A percentile compares a stretch with the other conserved stretches of the same genome.
phyloP scores from a whole-genome alignment of 768 basidiomycete species.

The Mycena amicta region DNA sequence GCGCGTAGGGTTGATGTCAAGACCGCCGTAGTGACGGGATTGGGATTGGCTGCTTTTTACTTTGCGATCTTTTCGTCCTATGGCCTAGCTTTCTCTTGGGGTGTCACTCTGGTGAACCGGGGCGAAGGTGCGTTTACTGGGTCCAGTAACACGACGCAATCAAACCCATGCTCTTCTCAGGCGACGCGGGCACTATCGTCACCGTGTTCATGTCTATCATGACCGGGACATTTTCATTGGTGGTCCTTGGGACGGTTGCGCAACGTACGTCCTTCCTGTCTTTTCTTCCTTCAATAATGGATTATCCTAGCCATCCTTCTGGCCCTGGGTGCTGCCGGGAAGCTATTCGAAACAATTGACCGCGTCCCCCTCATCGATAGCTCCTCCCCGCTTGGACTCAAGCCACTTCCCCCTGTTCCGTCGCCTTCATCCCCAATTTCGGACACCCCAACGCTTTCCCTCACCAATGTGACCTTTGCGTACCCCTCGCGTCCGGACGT shows the following conservation, averaged over 20 bases:
- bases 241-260: slow-evolving; percentile 81
- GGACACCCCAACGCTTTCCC: slow-evolving; percentile 50
- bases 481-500: slow-evolving; percentile 83
- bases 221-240: slow-evolving; percentile 89
- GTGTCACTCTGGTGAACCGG: slow-evolving; percentile 77
- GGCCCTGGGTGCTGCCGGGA: slow-evolving; percentile 82
- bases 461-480: slow-evolving; percentile 75
- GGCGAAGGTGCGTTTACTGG: slow-evolving; percentile 33
- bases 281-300: background rate
- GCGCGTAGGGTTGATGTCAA: slow-evolving; percentile 58
- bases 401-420: slow-evolving; percentile 61
- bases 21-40: slow-evolving; percentile 57
- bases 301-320: slow-evolving; percentile 61
- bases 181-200: slow-evolving; percentile 47
- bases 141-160: background rate
- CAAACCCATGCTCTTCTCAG: background rate
- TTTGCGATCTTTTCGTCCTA: slow-evolving; percentile 80
- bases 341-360: slow-evolving; percentile 86
- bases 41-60: slow-evolving; percentile 72
- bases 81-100: slow-evolving; percentile 86
- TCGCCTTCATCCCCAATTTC: too few species aligned
- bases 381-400: slow-evolving; percentile 61
- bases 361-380: slow-evolving; percentile 88
- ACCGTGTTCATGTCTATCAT: slow-evolving; percentile 84
- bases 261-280: slow-evolving; percentile 51